phyloP scores from a whole-genome alignment of 805 yeast genomes.

The Candida hungchunana region DNA sequence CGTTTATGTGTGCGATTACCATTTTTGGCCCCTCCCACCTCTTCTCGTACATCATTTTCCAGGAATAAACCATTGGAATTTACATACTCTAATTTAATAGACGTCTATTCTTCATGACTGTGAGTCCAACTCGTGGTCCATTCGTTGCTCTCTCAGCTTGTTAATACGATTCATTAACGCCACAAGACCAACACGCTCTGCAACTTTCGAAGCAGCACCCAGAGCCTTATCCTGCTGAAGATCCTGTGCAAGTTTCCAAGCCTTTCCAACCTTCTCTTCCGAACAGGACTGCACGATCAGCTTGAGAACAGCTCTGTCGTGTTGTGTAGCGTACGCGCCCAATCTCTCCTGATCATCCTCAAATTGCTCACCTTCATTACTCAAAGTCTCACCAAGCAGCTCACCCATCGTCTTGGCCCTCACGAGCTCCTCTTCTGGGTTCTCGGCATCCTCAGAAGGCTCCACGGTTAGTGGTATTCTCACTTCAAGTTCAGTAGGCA shows the following conservation, averaged over 20 bases:
- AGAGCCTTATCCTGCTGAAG: slow-evolving; percentile 75
- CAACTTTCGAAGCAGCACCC: slow-evolving; percentile 78
- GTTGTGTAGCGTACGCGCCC: slow-evolving; percentile 45
- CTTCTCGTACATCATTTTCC: no score
- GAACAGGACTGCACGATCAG: slow-evolving; percentile 72
- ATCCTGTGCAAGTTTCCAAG: slow-evolving; percentile 63
- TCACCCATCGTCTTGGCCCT: slow-evolving; percentile 60
- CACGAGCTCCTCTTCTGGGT: slow-evolving; percentile 58
- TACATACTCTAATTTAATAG: no score
- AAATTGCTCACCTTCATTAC: slow-evolving; percentile 38
- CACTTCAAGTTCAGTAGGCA: slow-evolving; percentile 75
- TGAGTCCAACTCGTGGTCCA: slow-evolving; percentile 26
- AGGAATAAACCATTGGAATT: no score
- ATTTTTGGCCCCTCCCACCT: no score
- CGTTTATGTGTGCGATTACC: no score
- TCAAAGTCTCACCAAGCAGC: slow-evolving; percentile 52
- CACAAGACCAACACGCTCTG: slow-evolving; percentile 62
- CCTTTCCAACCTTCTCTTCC: slow-evolving; percentile 58
- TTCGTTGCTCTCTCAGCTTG: slow-evolving; percentile 47
- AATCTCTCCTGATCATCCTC: slow-evolving; percentile 51
- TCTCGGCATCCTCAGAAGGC: slow-evolving; percentile 24
- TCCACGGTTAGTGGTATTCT: slow-evolving; percentile 50
- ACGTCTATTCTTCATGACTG: slow-evolving; percentile 2
- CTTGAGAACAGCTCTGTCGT: slow-evolving; percentile 76
- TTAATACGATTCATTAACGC: slow-evolving; percentile 51